Evolutionary conservation across 306 rosid species (phyloP), one percentile per base, ranked within the genome.

Genomic region (Dalbergia oliveri): DNA sequence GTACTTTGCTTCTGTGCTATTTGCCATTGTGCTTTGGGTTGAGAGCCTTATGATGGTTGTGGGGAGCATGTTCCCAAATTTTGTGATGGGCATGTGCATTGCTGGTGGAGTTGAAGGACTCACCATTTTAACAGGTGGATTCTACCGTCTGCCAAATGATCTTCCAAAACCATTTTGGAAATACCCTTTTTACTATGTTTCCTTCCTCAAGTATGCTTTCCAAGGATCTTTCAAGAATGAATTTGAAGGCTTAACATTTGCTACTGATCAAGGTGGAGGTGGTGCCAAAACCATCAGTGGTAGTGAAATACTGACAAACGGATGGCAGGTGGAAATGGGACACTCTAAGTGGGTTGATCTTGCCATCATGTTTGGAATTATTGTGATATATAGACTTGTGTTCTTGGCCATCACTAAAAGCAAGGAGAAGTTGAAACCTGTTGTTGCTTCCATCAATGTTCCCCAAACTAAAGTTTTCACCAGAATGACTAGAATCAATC

Each of bases 1-100:
- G 14, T 88, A 68, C 82, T 87, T 91, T 5, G 43, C 81, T 7
- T 19, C 77, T 26, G 76, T 86, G 2, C 88, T 89, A 21, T 89
- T 91, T 51, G 72, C 68, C 15, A 41, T 66, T 34, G 69, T 85
- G 81, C 77, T 85, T 79, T 59, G 85, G 83, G 97, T 89, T 3
- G 94, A 91, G 71, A 86, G 94, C 88, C 79, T 88, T 0, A 91
- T 91, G 97, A 86, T 91, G 92, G 82, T 89, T 19, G 90, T 91
- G 33, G 90, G 88, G 0, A 86, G 94, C 26, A 47, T 88, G 18
- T 82, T 82, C 9, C 88, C 94, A 4, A 87, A 90, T 64, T 90
- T 73, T 49, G 86, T 88, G 9, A 83, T 85, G 88, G 94, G 94
- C 0, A 87, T 89, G 58, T 86, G 88, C 23, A 82, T 85, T 2